Evolutionary conservation across 148 eudicot genomes (phyloP).

Genomic region (Spergularia bocconei): DNA sequence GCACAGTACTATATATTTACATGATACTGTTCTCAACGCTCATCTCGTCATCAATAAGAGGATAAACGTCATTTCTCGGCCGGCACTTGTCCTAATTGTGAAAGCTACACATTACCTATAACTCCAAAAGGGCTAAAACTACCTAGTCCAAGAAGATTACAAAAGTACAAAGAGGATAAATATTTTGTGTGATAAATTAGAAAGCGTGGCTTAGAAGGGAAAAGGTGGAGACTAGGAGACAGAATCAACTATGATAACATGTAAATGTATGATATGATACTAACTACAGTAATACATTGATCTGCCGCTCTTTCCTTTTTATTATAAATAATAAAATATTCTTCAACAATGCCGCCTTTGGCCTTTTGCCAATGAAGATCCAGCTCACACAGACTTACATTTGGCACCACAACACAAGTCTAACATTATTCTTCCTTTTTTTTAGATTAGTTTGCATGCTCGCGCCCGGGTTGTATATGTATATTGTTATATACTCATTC

Average conservation of each 20-base stretch:
- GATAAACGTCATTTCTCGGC: too few relatives aligned
- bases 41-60: too few relatives aligned
- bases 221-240: constrained; percentile 22
- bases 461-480: too few relatives aligned
- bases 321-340: not conserved
- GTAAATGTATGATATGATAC: not conserved
- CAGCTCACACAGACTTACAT: constrained; percentile 12
- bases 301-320: not conserved
- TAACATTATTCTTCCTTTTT: not conserved
- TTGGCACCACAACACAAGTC: constrained; percentile 13
- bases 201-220: constrained; percentile 28
- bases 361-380: not conserved
- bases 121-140: not conserved
- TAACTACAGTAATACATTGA: too few relatives aligned
- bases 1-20: too few relatives aligned
- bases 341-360: not conserved
- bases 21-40: too few relatives aligned
- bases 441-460: too few relatives aligned
- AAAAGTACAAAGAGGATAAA: not conserved
- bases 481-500: too few relatives aligned
- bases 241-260: constrained; percentile 27
- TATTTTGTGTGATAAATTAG: not conserved
- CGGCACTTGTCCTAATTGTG: too few relatives aligned
- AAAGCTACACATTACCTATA: not conserved
- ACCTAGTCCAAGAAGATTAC: not conserved